Base-by-base conservation (phyloP, 176 grass and related monocot genomes). In the Bromus sterilis region DNA sequence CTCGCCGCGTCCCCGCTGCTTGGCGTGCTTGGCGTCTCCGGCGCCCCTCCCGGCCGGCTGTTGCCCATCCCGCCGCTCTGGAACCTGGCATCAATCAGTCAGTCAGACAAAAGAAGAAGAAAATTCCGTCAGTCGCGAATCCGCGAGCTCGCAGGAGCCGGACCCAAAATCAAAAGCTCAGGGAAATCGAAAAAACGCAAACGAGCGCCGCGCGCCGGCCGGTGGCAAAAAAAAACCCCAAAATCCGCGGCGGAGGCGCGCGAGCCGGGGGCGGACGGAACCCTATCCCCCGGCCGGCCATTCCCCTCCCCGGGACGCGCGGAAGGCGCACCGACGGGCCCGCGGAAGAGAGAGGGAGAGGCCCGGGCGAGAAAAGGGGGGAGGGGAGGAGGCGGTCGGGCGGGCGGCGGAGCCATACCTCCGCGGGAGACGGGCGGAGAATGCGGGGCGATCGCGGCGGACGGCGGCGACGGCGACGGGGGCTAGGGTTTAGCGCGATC, bases 31-130 rank as follows among this genome's bases (percentile, higher is more conserved):
- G 34, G 76, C 21, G 75, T 73, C 11, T 33, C 23, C 14, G 55
- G 11, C 14, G 72, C 37, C 12, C 60, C 67, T 66, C 77, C 58
- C 0, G 93, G 76, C 49, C 81, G 79, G 83, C 75, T 51, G 32
- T 25, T 86, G 30, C 39, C 55, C 93, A 95, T 93, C 41, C 30
- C 37, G 26, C 65, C 9, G 11, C 62, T 51, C 44, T 57, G 56
- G 37, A 10, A 37, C 23, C 11, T 68, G 5, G 21, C n/a, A 69
- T 9, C 53, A 55, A 24, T 9, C 12, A 46, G 33, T 14, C 9
- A 59, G n/a, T 68, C 10, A n/a, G 25, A n/a, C n/a, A n/a, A n/a
- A n/a, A n/a, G n/a, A n/a, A n/a, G n/a, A n/a, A n/a, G n/a, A n/a
- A n/a, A n/a, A n/a, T n/a, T n/a, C n/a, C n/a, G n/a, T n/a, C n/a